Base-by-base conservation (phyloP, 2,329 filamentous ascomycete species). In the Gnomoniopsis sp. region DNA sequence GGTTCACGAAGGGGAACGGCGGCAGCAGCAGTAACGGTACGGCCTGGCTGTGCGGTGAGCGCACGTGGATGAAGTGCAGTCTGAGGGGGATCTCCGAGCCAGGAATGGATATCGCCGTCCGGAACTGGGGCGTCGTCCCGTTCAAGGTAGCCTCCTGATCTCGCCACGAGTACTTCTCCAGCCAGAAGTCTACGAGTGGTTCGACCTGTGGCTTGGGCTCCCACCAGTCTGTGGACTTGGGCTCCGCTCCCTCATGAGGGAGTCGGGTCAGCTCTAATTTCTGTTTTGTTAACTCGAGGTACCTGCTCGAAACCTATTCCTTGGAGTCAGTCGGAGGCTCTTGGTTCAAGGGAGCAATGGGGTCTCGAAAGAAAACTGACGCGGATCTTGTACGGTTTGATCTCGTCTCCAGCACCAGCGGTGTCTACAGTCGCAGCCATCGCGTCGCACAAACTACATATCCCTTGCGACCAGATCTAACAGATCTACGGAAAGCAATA, bases 191-290 rank as follows among this genome's bases (percentile, higher is more conserved):
- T 59, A 89, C 77, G 62, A 89, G 71, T 21, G 84, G 80, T 70
- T 89, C 87, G 55, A 89, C 75, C 48, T 81, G 78, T 30, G 77
- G 71, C 67, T 88, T 88, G 1, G 85, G 82, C 60, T 84, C 79
- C 72, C 81, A 83, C 81, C 81, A 85, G 62, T 79, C 75, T 48
- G 74, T 71, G 34, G 77, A 77, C 58, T 74, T 77, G 2, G 79
- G 74, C 10, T 79, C 69, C 8, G 75, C 72, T 2, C 78, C 67
- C 64, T 88, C 85, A 65, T 85, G 82, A 44, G 87, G 87, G 33
- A 89, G 71, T 59, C 87, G 77, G 22, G 85, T 86, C 49, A 89
- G 76, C 66, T 88, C 84, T 11, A 90, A 77, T 70, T 90, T 90
- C 69, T 84, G 81, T 67, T 76, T 80, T 6, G 87, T 90, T 60